A percentile compares a stretch with the other conserved stretches of the same genome.
These are phyloP conservation scores for Penicillium griseofulvum DNA, from an alignment of 2,329 filamentous ascomycete genomes.

Conservation along the genomic window DNA sequence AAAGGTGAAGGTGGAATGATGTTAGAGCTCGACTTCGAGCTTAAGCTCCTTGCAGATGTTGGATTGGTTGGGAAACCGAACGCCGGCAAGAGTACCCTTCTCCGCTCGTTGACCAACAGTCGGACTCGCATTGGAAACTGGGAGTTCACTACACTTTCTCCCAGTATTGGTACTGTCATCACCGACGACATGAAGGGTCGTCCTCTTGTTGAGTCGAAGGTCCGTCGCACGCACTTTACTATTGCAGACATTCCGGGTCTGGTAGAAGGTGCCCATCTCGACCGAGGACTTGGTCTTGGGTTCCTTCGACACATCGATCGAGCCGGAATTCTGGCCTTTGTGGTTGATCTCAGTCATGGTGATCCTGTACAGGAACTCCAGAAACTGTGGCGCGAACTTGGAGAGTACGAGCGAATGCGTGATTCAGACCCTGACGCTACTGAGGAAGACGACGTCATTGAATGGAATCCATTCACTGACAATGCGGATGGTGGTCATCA, in stretches of 20 bases:
- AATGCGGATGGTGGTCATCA: slow-evolving; percentile 23
- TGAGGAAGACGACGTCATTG: slow-evolving; percentile 51
- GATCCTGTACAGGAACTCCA: slow-evolving; percentile 77
- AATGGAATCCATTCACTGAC: slow-evolving; percentile 43
- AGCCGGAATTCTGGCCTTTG: slow-evolving; percentile 88
- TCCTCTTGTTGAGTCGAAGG: slow-evolving; percentile 53
- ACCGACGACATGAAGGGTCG: slow-evolving; percentile 82
- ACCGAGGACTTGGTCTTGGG: slow-evolving; percentile 83
- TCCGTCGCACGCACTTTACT: slow-evolving; percentile 74
- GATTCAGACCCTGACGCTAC: slow-evolving; percentile 67
- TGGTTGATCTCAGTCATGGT: slow-evolving; percentile 77
- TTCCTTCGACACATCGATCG: slow-evolving; percentile 95
- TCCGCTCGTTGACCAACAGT: slow-evolving; percentile 83
- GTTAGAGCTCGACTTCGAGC: slow-evolving; percentile 78
- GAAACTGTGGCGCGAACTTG: slow-evolving; percentile 85
- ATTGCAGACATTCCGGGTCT: slow-evolving; percentile 95
- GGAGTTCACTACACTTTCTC: slow-evolving; percentile 94
- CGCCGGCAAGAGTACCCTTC: slow-evolving; percentile 89
- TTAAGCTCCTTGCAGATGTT: slow-evolving; percentile 93
- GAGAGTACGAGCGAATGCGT: slow-evolving; percentile 78
- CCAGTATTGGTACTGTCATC: slow-evolving; percentile 93
- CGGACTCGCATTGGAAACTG: slow-evolving; percentile 87
- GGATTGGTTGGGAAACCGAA: slow-evolving; percentile 94
- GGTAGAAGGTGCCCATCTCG: slow-evolving; percentile 87
- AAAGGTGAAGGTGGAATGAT: slow-evolving; percentile 77